Evolutionary conservation across 2,329 filamentous ascomycete genomes (phyloP).

Genomic region (Teratosphaeria viscida): DNA sequence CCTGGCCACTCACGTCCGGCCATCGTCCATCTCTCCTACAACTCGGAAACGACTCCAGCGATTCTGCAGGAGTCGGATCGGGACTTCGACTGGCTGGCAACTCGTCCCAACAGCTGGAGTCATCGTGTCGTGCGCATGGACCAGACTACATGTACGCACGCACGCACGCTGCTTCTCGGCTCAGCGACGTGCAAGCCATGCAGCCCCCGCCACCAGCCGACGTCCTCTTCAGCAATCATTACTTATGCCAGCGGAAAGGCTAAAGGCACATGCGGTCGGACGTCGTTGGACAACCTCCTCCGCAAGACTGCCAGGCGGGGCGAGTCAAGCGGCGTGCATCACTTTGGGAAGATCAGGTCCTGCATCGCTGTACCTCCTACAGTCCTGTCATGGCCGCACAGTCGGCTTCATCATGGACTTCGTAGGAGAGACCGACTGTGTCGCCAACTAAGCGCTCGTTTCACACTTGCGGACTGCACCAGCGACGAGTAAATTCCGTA

Average conservation of each 20-base stretch:
- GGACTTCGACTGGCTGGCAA: not conserved
- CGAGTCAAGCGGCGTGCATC: not conserved
- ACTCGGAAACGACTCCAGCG: not conserved
- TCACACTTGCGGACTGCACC: not conserved
- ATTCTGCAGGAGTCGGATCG: not conserved
- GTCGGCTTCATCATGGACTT: not conserved
- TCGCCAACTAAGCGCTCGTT: not conserved
- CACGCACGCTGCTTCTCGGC: not conserved
- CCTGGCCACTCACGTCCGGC: not conserved
- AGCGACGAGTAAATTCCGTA: not conserved
- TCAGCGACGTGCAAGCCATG: not conserved
- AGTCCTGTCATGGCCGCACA: not conserved
- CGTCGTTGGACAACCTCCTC: no score
- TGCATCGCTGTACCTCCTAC: not conserved
- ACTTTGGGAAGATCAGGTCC: not conserved
- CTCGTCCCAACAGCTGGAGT: not conserved
- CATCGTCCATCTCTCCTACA: not conserved
- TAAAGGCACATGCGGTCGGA: not conserved
- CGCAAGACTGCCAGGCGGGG: no score
- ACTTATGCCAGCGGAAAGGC: no score
- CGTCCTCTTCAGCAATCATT: not conserved
- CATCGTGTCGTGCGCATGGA: not conserved
- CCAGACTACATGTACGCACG: not conserved
- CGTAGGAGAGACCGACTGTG: not conserved
- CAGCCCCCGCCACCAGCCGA: not conserved